phyloP scores from a whole-genome alignment of 2,329 filamentous ascomycete species.

The Hymenoscyphus repandus region DNA sequence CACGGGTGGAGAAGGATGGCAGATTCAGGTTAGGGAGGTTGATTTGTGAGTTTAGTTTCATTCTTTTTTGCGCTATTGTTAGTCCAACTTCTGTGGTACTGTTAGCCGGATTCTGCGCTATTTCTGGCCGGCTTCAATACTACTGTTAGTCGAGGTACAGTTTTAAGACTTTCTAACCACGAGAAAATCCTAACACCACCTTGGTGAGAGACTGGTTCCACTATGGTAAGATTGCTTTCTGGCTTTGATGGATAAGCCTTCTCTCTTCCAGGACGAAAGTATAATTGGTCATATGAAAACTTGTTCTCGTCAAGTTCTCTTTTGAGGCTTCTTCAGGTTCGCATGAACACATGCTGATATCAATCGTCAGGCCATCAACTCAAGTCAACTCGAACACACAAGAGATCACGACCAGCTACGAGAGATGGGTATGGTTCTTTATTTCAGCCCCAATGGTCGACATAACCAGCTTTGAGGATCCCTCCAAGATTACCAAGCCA shows the following conservation, averaged over 20 bases:
- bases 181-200: too few species aligned
- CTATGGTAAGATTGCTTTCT: background rate
- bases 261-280: background rate
- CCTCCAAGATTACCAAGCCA: background rate
- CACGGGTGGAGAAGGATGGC: slow-evolving; percentile 4
- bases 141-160: too few species aligned
- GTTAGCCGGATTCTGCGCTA: too few species aligned
- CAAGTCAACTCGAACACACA: slow-evolving; percentile 5
- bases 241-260: background rate
- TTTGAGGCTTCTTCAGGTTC: background rate
- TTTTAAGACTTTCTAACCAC: too few species aligned
- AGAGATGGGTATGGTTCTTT: slow-evolving; percentile 27
- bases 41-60: slow-evolving; percentile 24
- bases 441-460: slow-evolving; percentile 15
- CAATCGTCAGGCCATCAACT: slow-evolving; percentile 9
- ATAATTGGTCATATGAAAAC: too few species aligned
- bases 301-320: too few species aligned
- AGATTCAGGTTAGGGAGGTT: slow-evolving; percentile 23
- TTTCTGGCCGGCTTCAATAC: too few species aligned
- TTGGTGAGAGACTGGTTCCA: too few species aligned
- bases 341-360: background rate
- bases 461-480: slow-evolving; percentile 8
- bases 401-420: background rate
- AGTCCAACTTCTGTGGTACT: too few species aligned
- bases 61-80: background rate